Conservation (phyloP, 108 stramenopile species). For the Skeletonema costatum region DNA sequence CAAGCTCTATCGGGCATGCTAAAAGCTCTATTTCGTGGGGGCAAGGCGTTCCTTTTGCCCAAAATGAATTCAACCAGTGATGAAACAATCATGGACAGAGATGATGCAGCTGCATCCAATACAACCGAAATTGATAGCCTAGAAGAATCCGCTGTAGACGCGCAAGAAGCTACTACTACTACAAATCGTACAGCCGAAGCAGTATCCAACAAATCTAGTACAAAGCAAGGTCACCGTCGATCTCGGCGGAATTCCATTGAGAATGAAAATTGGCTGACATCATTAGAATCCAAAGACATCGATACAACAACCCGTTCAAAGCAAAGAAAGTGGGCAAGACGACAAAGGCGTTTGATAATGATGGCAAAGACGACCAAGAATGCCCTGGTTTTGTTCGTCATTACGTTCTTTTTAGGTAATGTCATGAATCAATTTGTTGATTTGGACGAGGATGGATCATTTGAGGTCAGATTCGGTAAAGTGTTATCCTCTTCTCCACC, state of each 20-base stretch:
- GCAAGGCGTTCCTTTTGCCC: neutral
- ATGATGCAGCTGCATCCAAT: neutral
- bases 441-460: constrained; percentile 45
- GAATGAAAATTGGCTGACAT: neutral
- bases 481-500: constrained; percentile 11
- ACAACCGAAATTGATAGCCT: neutral
- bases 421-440: constrained; percentile 55
- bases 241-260: neutral
- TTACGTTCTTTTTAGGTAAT: constrained; percentile 44
- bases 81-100: constrained; percentile 3
- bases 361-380: constrained; percentile 24
- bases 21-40: neutral
- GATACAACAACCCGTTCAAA: constrained; percentile 24
- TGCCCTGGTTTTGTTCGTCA: constrained; percentile 29
- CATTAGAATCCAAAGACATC: constrained; percentile 20
- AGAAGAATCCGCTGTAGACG: neutral
- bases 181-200: neutral
- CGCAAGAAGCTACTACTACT: neutral
- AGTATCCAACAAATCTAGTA: neutral
- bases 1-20: neutral
- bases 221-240: constrained; percentile 1
- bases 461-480: constrained; percentile 48
- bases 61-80: constrained; percentile 15
- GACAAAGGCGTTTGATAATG: constrained; percentile 25
- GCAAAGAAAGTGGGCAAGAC: constrained; percentile 29